phyloP scores from a whole-genome alignment of 371 early-diverging fungal species.

The Rhizomucor miehei region DNA sequence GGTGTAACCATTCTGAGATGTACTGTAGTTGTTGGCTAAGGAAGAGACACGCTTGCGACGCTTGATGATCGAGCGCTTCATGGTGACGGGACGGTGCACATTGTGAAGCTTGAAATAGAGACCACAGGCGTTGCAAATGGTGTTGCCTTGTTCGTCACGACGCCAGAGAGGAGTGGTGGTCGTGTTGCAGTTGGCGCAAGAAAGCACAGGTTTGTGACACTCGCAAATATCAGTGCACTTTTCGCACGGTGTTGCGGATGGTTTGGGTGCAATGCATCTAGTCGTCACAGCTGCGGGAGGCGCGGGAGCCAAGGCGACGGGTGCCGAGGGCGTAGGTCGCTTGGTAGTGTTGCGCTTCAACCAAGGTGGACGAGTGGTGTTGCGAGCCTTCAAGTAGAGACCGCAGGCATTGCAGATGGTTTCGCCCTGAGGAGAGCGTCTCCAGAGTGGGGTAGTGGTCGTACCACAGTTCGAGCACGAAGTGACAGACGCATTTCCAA shows the following conservation, averaged over 20 bases:
- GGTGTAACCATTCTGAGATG: conserved; percentile 15
- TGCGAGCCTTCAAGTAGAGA: conserved; percentile 81
- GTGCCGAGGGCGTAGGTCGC: conserved; percentile 20
- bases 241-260: conserved; percentile 1
- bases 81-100: conserved; percentile 54
- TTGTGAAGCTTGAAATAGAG: conserved; percentile 75
- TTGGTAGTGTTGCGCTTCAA: conserved; percentile 61
- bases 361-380: conserved; percentile 78
- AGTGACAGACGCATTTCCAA: conserved; percentile 48
- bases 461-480: conserved; percentile 89
- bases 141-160: conserved; percentile 61
- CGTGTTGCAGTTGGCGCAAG: conserved; percentile 74
- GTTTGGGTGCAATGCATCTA: not conserved
- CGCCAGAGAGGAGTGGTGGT: conserved; percentile 86
- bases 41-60: conserved; percentile 45
- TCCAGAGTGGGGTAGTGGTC: conserved; percentile 91
- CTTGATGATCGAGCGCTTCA: conserved; percentile 57
- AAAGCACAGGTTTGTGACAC: conserved; percentile 13
- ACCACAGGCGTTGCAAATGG: conserved; percentile 83
- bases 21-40: conserved; percentile 5
- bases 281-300: conserved; percentile 9
- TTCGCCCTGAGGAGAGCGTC: conserved; percentile 80
- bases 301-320: conserved; percentile 34
- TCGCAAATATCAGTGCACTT: conserved; percentile 3
- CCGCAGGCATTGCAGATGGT: conserved; percentile 93